Conservation (phyloP, 306 rosid species). For the Cyamopsis tetragonoloba region DNA sequence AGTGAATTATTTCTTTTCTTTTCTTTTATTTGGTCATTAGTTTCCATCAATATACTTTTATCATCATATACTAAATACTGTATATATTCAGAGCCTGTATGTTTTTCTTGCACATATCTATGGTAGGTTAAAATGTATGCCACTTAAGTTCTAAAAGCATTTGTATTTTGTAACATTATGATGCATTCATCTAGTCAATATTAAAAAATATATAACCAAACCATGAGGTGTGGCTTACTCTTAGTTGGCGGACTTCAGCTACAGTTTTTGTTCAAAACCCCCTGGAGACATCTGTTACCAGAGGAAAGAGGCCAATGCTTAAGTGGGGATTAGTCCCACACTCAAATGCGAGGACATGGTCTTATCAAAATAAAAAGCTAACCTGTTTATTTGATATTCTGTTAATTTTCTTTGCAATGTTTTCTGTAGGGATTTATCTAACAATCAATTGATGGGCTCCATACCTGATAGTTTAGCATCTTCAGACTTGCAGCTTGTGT, state of each 20-base stretch:
- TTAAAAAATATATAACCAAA: neutral
- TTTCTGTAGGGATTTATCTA: constrained; percentile 79
- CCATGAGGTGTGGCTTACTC: neutral
- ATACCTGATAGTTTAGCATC: constrained; percentile 74
- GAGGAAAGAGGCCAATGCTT: too few relatives aligned
- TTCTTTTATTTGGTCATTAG: neutral
- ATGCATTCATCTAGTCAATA: neutral
- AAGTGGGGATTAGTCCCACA: neutral
- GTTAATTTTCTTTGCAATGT: neutral
- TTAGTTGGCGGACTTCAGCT: neutral
- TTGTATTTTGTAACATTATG: neutral
- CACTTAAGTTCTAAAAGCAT: neutral
- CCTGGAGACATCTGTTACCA: neutral
- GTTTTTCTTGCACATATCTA: neutral
- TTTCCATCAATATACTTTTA: neutral
- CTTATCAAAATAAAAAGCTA: neutral
- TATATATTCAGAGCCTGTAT: neutral
- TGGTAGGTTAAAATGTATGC: neutral
- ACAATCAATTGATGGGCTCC: constrained; percentile 70
- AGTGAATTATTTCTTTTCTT: neutral
- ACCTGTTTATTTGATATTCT: constrained; percentile 12
- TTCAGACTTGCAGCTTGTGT: constrained; percentile 77
- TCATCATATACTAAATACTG: neutral
- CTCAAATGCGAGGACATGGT: neutral
- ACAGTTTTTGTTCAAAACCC: neutral